Evolutionary conservation across 2,329 filamentous ascomycete genomes (phyloP).

Genomic region (Onygena corvina): DNA sequence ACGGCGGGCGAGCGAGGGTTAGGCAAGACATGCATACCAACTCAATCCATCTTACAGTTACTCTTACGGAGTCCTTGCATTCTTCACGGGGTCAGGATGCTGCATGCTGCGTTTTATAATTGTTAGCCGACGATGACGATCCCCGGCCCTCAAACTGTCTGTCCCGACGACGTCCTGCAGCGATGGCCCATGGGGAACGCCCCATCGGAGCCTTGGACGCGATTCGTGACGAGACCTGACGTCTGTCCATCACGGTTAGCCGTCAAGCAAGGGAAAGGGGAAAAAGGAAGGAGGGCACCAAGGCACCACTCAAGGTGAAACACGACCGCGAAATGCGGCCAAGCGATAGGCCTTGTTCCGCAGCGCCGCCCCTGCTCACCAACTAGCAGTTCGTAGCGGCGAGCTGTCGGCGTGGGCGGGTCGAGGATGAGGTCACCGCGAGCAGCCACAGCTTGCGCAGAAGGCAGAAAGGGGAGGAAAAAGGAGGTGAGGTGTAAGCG

Average conservation of each 20-base stretch:
- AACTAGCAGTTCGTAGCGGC: background rate
- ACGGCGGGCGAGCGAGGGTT: too few species aligned
- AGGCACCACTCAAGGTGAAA: constrained; percentile 5
- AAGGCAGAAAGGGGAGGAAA: background rate
- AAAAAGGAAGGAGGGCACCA: background rate
- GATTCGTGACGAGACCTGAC: constrained; percentile 1
- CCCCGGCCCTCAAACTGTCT: too few species aligned
- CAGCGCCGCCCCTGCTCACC: background rate
- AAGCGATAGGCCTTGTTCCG: background rate
- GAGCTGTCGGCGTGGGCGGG: background rate
- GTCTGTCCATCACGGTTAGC: constrained; percentile 1
- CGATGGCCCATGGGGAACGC: background rate
- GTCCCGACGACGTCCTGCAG: background rate
- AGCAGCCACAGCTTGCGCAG: background rate
- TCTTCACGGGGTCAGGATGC: too few species aligned
- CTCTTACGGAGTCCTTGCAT: too few species aligned
- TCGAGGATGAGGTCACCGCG: background rate
- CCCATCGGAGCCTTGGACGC: constrained; percentile 1
- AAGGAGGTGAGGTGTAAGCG: background rate
- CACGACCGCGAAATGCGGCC: background rate
- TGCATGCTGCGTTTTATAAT: too few species aligned
- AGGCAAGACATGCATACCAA: too few species aligned
- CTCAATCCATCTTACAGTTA: too few species aligned
- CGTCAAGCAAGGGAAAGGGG: background rate
- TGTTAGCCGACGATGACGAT: too few species aligned